A percentile compares a stretch with the other conserved stretches of the same genome.
Evolutionary conservation across 129 eudicot species (phyloP).

Genomic region (Arctium minus): DNA sequence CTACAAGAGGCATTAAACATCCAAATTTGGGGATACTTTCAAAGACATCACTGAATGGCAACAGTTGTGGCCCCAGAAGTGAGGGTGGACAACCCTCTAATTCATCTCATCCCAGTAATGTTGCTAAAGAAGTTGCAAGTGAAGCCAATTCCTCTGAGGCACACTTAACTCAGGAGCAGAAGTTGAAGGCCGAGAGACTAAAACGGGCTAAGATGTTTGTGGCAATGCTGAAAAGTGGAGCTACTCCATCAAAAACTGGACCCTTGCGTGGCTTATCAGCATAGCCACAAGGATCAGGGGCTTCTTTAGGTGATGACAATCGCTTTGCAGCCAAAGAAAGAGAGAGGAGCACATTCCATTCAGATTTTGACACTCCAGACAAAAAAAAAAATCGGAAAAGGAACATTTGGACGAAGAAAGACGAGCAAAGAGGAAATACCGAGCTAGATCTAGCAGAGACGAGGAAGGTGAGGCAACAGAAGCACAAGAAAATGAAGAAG

Average conservation of each 20-base stretch:
- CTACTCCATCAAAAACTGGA: constrained; percentile 36
- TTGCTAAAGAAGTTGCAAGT: constrained; percentile 30
- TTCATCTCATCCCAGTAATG: constrained; percentile 14
- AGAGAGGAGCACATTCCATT: constrained; percentile 45
- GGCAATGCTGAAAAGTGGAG: constrained; percentile 80
- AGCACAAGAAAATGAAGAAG: constrained; percentile 27
- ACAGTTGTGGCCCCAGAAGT: constrained; percentile 22
- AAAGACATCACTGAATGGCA: constrained; percentile 21
- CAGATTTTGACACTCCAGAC: constrained; percentile 25
- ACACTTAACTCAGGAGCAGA: constrained; percentile 61
- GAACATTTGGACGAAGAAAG: constrained; percentile 48
- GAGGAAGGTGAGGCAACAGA: constrained; percentile 39
- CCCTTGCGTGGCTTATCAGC: constrained; percentile 49
- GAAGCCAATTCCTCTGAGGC: constrained; percentile 52
- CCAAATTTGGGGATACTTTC: constrained; percentile 50
- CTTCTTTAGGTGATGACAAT: constrained; percentile 22
- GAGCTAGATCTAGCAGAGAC: constrained; percentile 45
- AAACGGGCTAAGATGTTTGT: constrained; percentile 94
- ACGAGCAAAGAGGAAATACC: constrained; percentile 53
- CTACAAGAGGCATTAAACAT: constrained; percentile 73
- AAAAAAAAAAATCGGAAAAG: constrained; percentile 30
- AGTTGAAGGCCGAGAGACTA: constrained; percentile 82
- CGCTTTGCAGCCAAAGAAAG: constrained; percentile 26
- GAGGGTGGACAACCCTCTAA: constrained; percentile 35
- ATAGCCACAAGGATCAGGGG: constrained; percentile 45